phyloP scores from a whole-genome alignment of 352 stramenopile species.

The Thraustochytrium striatum region DNA sequence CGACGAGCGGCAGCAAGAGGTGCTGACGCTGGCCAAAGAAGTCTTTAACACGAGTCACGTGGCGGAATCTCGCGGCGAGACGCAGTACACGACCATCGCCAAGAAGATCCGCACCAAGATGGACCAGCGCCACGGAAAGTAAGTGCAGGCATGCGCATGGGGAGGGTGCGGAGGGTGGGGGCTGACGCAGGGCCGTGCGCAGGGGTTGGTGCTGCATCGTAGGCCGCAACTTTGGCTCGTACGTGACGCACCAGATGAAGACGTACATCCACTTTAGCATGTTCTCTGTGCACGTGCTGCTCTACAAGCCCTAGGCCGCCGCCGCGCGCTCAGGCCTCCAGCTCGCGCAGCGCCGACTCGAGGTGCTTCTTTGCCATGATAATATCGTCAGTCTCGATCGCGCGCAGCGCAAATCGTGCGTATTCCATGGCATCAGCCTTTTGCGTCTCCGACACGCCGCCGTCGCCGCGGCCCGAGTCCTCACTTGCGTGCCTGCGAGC shows the following conservation, averaged over 20 bases:
- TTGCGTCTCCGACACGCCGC: neutral
- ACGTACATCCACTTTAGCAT: slow-evolving; percentile 74
- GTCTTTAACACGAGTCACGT: slow-evolving; percentile 36
- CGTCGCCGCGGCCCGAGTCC: neutral
- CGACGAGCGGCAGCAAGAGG: slow-evolving; percentile 36
- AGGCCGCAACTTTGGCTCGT: slow-evolving; percentile 77
- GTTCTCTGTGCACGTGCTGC: slow-evolving; percentile 37
- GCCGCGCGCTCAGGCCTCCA: neutral
- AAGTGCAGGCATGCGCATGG: neutral
- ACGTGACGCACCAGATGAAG: slow-evolving; percentile 75
- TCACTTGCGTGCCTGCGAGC: neutral
- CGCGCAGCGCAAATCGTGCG: slow-evolving; percentile 35
- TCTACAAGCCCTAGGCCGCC: slow-evolving; percentile 38
- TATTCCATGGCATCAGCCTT: slow-evolving; percentile 46
- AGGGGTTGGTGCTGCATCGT: slow-evolving; percentile 56
- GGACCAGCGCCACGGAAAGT: slow-evolving; percentile 36
- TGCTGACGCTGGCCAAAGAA: slow-evolving; percentile 34
- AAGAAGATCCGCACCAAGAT: slow-evolving; percentile 44
- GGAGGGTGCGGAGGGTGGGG: neutral
- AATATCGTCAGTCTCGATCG: slow-evolving; percentile 25
- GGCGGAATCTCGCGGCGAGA: slow-evolving; percentile 18
- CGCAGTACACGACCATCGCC: slow-evolving; percentile 38
- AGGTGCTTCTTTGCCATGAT: slow-evolving; percentile 38
- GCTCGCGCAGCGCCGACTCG: neutral
- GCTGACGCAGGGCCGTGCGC: too few species aligned